phyloP scores from a whole-genome alignment of 371 early-diverging fungal genomes.

The Saksenaea oblongispora region DNA sequence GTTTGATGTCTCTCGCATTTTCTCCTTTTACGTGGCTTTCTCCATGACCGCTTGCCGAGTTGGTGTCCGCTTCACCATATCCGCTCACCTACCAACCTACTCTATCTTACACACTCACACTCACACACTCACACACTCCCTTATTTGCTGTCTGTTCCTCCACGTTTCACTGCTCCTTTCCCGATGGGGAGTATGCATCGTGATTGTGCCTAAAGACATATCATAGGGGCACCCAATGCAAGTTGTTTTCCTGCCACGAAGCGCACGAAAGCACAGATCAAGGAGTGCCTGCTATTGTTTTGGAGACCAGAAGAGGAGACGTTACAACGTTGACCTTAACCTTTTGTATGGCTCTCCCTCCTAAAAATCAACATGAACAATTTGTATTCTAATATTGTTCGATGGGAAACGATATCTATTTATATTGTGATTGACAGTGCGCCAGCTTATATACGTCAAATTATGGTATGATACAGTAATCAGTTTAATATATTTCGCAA shows the following conservation, averaged over 20 bases:
- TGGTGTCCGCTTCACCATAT: neutral
- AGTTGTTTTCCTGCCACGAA: constrained; percentile 4
- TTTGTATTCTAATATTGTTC: neutral
- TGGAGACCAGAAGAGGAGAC: neutral
- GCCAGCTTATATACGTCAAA: neutral
- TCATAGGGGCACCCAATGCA: neutral
- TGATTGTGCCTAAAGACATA: neutral
- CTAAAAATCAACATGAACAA: neutral
- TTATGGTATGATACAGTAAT: neutral
- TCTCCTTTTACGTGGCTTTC: constrained; percentile 1
- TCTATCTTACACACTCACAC: neutral
- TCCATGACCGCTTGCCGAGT: constrained; percentile 5
- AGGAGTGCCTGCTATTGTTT: neutral
- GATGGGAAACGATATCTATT: neutral
- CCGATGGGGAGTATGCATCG: constrained; percentile 2
- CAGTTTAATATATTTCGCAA: neutral
- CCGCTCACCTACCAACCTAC: too few relatives aligned
- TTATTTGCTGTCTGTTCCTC: constrained; percentile 1
- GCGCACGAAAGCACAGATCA: constrained; percentile 1
- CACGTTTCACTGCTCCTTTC: constrained; percentile 3
- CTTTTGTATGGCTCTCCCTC: neutral
- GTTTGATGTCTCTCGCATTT: constrained; percentile 3
- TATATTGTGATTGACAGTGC: neutral
- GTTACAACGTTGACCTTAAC: constrained; percentile 2
- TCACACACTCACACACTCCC: neutral